These are phyloP conservation scores for Skeletonema tropicum DNA, from an alignment of 108 stramenopile genomes.

Conservation along the genomic window DNA sequence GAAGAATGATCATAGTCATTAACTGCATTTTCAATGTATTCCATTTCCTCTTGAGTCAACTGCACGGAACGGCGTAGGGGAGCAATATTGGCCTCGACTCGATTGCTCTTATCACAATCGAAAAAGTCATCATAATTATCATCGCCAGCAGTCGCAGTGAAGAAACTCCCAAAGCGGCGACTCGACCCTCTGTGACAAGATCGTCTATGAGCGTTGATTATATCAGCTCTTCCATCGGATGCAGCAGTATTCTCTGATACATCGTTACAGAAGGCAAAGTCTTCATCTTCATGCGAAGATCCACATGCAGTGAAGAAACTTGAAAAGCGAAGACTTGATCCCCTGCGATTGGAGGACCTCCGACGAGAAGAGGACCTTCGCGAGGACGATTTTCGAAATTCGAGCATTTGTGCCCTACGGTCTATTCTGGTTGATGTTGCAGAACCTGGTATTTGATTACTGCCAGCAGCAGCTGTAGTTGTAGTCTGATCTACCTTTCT, in stretches of 20 bases:
- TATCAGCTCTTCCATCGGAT: not conserved
- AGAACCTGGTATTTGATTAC: no score
- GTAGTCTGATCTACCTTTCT: not conserved
- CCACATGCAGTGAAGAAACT: not conserved
- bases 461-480: not conserved
- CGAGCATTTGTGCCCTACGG: not conserved
- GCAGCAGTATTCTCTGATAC: not conserved
- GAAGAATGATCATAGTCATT: not conserved
- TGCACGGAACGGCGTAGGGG: not conserved
- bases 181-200: not conserved
- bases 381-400: no score
- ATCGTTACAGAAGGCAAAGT: not conserved
- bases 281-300: not conserved
- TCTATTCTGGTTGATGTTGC: not conserved
- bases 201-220: not conserved
- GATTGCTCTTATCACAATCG: not conserved
- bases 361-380: not conserved
- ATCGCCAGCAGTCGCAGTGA: not conserved
- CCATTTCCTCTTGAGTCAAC: not conserved
- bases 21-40: not conserved
- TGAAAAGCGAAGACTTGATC: not conserved
- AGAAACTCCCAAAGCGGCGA: slow-evolving; percentile 1
- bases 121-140: not conserved
- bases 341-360: not conserved
- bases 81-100: not conserved